Conservation (phyloP, 2,329 filamentous ascomycete species). For the Claviceps digitariae region DNA sequence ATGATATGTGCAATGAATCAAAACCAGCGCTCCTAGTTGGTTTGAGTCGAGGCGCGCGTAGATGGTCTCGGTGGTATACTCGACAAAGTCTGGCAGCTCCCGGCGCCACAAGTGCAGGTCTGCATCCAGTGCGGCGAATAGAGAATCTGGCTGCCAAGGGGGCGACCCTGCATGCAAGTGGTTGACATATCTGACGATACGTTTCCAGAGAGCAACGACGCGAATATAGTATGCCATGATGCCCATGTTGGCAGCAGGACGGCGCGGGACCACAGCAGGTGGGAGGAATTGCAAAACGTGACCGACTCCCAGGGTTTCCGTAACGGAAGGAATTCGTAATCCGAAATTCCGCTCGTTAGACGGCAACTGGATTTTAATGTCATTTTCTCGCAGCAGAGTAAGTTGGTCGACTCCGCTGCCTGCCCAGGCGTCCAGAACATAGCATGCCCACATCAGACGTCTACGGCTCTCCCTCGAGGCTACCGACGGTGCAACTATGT, state of each 20-base stretch:
- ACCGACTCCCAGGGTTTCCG: slow-evolving; percentile 26
- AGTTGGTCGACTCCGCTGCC: slow-evolving; percentile 26
- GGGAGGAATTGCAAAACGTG: slow-evolving; percentile 27
- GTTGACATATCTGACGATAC: slow-evolving; percentile 29
- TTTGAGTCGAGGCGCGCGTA: slow-evolving; percentile 32
- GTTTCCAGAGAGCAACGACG: slow-evolving; percentile 27
- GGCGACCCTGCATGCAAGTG: slow-evolving; percentile 22
- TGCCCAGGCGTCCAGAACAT: slow-evolving; percentile 27
- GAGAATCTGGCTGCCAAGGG: slow-evolving; percentile 29
- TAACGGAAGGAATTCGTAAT: slow-evolving; percentile 26
- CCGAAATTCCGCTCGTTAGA: slow-evolving; percentile 28
- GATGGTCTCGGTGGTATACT: slow-evolving; percentile 29
- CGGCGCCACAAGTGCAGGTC: slow-evolving; percentile 27
- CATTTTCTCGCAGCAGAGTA: slow-evolving; percentile 24
- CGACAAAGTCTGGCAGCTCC: slow-evolving; percentile 29
- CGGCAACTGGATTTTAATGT: slow-evolving; percentile 28
- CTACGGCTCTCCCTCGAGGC: slow-evolving; percentile 25
- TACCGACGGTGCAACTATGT: slow-evolving; percentile 18
- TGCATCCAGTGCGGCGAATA: slow-evolving; percentile 26
- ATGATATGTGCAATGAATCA: slow-evolving; percentile 33
- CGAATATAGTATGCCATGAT: slow-evolving; percentile 31
- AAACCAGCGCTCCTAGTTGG: slow-evolving; percentile 29
- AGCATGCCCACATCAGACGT: slow-evolving; percentile 29
- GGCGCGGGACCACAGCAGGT: slow-evolving; percentile 24
- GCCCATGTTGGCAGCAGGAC: slow-evolving; percentile 28